phyloP scores from a whole-genome alignment of 352 stramenopile genomes.

The Poterioochromonas sp. region DNA sequence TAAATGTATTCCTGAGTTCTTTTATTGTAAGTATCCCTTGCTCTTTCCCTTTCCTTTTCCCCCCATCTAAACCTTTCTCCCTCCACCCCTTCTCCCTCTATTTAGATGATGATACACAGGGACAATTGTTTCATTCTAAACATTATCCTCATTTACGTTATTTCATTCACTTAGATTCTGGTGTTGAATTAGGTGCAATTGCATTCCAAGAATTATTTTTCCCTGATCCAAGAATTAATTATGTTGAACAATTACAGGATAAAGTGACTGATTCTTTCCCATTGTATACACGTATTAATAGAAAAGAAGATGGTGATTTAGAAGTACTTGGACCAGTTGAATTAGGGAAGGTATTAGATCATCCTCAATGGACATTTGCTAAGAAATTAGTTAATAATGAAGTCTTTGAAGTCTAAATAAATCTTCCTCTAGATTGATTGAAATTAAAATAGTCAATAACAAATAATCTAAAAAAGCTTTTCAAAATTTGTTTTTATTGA shows the following conservation, averaged over 20 bases:
- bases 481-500: too few species aligned
- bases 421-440: too few species aligned
- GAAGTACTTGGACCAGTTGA: too few species aligned
- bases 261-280: neutral
- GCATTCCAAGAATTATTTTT: neutral
- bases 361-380: neutral
- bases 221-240: neutral
- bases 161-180: neutral
- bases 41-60: neutral
- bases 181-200: neutral
- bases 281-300: too few species aligned
- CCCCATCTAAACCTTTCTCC: too few species aligned
- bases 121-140: constrained; percentile 19
- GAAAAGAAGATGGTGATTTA: too few species aligned
- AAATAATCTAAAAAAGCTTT: too few species aligned
- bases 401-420: neutral
- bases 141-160: constrained; percentile 2
- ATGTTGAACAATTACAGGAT: neutral
- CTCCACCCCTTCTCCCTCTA: neutral
- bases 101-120: neutral
- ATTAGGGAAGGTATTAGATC: neutral
- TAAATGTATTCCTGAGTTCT: constrained; percentile 5
- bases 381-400: neutral
- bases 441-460: too few species aligned
- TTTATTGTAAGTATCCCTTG: neutral